A percentile compares a stretch with the other conserved stretches of the same genome.
Conservation (phyloP, 345 rosid species). For the Euphorbia lathyris region DNA sequence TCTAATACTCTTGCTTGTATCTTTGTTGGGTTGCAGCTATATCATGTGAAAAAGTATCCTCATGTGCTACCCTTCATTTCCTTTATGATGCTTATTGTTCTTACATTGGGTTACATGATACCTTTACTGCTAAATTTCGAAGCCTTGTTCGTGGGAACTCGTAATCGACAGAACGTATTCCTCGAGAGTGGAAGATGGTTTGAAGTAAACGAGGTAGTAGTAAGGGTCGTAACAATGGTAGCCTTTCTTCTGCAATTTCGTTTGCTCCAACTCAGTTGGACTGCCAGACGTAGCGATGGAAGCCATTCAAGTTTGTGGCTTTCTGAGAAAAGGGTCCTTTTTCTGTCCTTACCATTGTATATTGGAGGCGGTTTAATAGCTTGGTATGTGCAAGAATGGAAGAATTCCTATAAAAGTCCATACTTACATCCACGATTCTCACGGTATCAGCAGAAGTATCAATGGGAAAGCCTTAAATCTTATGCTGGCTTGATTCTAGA, state of each 20-base stretch:
- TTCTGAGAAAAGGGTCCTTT: conserved; percentile 65
- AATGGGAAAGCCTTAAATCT: conserved; percentile 64
- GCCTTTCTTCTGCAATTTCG: conserved; percentile 82
- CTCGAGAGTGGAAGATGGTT: conserved; percentile 77
- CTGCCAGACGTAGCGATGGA: conserved; percentile 43
- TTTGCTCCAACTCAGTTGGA: conserved; percentile 77
- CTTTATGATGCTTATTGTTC: conserved; percentile 52
- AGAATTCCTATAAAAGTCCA: conserved; percentile 27
- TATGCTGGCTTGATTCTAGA: conserved; percentile 81
- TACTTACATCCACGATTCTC: conserved; percentile 18
- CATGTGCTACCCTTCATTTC: conserved; percentile 70
- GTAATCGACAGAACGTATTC: conserved; percentile 48
- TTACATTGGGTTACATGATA: conserved; percentile 74
- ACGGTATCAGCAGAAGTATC: conserved; percentile 36
- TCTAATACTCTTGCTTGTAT: conserved; percentile 70
- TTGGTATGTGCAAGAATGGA: conserved; percentile 49
- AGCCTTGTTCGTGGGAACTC: conserved; percentile 49
- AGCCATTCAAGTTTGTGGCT: conserved; percentile 43
- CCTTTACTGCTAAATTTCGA: conserved; percentile 78
- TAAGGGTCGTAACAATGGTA: conserved; percentile 71
- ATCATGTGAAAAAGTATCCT: conserved; percentile 67
- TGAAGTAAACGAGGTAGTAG: conserved; percentile 76
- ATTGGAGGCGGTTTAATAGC: conserved; percentile 59
- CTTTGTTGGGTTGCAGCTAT: conserved; percentile 68
- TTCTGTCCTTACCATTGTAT: conserved; percentile 55